Evolutionary conservation across 495 filamentous ascomycete species (phyloP), one percentile per base, ranked within the genome.

Genomic region (Chaetomium cochliodes): DNA sequence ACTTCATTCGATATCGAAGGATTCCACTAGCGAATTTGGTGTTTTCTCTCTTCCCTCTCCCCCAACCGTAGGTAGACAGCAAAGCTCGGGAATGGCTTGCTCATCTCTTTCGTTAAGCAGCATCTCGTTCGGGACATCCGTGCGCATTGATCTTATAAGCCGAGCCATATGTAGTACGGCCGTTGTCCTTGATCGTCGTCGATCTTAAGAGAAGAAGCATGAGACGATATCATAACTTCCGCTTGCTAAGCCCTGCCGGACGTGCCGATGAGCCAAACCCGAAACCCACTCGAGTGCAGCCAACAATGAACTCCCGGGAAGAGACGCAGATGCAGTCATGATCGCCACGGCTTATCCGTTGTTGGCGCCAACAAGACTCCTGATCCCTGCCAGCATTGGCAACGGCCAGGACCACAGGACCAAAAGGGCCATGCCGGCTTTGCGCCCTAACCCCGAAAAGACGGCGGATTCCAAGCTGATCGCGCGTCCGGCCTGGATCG

Each of bases 401-500:
- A 44, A 44, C 41, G 41, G 41, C 41, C 41, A 44, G 41, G 41
- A 44, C 41, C 41, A 44, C 41, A 44, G 41, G 41, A 44, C 41
- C 41, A 44, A 44, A 44, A 44, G 13, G 41, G 13, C 41, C 41
- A 16, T 44, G 41, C 18, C 11, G 53, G 20, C n/a, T 28, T 37
- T 54, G 25, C 51, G 16, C 51, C 18, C 33, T 56, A 56, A 56
- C 13, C 33, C 53, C 30, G 41, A 56, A 58, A 6, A 16, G 22
- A 44, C 15, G 11, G 23, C n/a, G 15, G 7, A 4, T 49, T 18
- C 28, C 16, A 46, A 6, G 39, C 3, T 46, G 23, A 44, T 58
- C 55, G 26, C 55, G 55, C 42, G 23, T 16, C 46, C n/a, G 39
- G 44, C 42, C 26, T 60, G 44, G 58, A 30, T 49, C 44, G 46